A percentile compares a stretch with the other conserved stretches of the same genome.
These are phyloP conservation scores for Pouteria glomerata DNA, from an alignment of 148 eudicot species.

Conservation along the genomic window DNA sequence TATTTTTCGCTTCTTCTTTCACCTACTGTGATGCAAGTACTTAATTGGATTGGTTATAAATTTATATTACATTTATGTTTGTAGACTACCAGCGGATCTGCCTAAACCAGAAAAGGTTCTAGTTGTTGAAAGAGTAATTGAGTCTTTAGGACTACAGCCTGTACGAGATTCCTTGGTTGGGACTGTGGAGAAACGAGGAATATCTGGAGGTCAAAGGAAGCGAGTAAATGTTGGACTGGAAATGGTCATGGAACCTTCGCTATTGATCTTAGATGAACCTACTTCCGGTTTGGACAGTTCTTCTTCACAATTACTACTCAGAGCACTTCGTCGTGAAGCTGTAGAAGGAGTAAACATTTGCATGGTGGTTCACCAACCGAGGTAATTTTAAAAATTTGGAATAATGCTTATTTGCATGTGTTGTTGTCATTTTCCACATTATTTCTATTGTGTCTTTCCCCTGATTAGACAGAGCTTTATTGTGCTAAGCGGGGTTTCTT, in stretches of 20 bases:
- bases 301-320: slow-evolving; percentile 60
- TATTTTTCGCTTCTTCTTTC: slow-evolving; percentile 3
- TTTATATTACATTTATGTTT: not conserved
- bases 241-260: slow-evolving; percentile 89
- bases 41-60: not conserved
- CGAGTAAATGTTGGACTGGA: slow-evolving; percentile 83
- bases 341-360: slow-evolving; percentile 76
- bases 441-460: not conserved
- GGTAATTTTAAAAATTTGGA: slow-evolving; percentile 28
- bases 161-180: slow-evolving; percentile 76
- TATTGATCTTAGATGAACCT: slow-evolving; percentile 75
- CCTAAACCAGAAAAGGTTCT: slow-evolving; percentile 69
- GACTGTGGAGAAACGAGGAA: slow-evolving; percentile 82
- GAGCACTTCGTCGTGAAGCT: slow-evolving; percentile 91
- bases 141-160: slow-evolving; percentile 56
- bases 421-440: not conserved
- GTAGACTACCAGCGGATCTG: slow-evolving; percentile 57
- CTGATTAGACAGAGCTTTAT: not conserved
- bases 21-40: not conserved
- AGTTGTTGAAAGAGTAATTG: slow-evolving; percentile 70
- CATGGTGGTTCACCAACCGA: slow-evolving; percentile 88
- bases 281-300: slow-evolving; percentile 88
- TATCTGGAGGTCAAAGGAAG: slow-evolving; percentile 85
- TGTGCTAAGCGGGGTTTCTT: not conserved
- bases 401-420: not conserved